A percentile compares a stretch with the other conserved stretches of the same genome.
Conservation (phyloP, 768 basidiomycete genomes). For the Tephrocybe sp. region DNA sequence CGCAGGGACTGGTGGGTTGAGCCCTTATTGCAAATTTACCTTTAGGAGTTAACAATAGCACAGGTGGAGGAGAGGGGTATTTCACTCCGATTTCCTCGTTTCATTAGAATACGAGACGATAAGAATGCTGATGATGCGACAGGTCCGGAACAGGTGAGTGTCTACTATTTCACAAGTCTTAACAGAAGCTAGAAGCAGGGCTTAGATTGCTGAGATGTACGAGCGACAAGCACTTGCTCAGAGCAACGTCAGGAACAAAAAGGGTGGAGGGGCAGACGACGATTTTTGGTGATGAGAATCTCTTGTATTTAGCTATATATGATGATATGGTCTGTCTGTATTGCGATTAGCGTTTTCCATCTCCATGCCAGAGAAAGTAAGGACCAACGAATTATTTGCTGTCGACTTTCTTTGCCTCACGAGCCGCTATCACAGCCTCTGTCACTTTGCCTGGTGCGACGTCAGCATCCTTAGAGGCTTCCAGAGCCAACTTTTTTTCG, state of each 20-base stretch:
- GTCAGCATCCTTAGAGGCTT: constrained; percentile 19
- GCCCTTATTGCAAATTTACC: not conserved
- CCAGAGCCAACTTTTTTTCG: constrained; percentile 60
- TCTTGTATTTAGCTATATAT: constrained; percentile 12
- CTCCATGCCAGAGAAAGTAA: not conserved
- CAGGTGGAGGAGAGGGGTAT: constrained; percentile 89
- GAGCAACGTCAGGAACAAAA: constrained; percentile 66
- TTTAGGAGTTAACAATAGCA: not conserved
- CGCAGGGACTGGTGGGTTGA: constrained; percentile 75
- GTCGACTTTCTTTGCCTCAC: constrained; percentile 35
- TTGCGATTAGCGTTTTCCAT: constrained; percentile 4
- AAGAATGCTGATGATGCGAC: constrained; percentile 93
- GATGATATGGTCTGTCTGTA: constrained; percentile 16
- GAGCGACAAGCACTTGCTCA: constrained; percentile 83
- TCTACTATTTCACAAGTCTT: not conserved
- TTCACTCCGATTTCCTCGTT: constrained; percentile 94
- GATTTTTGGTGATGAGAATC: constrained; percentile 63
- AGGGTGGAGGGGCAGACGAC: constrained; percentile 68
- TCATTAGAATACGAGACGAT: constrained; percentile 89
- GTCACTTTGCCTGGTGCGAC: constrained; percentile 41
- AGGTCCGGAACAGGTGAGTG: constrained; percentile 80
- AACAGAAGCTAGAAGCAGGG: constrained; percentile 6
- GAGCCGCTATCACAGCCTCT: constrained; percentile 47
- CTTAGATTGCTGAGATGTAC: constrained; percentile 91
- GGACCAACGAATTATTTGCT: constrained; percentile 17